Base-by-base conservation (phyloP, 1,284 basidiomycete genomes). In the Papiliotrema flavescens region DNA sequence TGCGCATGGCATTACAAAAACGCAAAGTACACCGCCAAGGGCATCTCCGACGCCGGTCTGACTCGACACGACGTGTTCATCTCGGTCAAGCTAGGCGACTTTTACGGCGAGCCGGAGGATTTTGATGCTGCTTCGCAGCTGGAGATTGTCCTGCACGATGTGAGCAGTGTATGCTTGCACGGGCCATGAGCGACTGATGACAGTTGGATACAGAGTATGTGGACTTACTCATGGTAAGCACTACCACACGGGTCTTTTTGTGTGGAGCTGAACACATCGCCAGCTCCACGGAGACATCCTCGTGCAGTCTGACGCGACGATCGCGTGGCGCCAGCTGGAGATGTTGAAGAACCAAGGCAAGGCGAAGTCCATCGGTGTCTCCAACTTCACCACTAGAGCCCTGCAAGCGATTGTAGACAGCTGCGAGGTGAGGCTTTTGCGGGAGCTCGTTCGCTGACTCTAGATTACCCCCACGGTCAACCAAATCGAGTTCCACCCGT, bases 401-500 rank as follows among this genome's bases (percentile, higher is more conserved):
- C 75, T 90, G 49, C 75, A 85, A 55, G 80, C 81, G 43, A 76
- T 90, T 36, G 65, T 89, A 22, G 79, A 80, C 20, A 79, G 71
- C 24, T 70, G 70, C 48, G 51, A 57, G 51, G 59, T 63, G 36
- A 26, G 54, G n/a, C n/a, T 47, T 22, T 36, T 14, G 28, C 41
- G 15, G 20, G n/a, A n/a, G n/a, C n/a, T n/a, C 11, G 28, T 32
- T 32, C 28, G 28, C 28, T 32, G 8, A 20, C 28, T 35, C 19
- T 34, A 78, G 28, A 72, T 88, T 37, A 60, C 79, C 5, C 88
- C 89, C 0, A 82, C 28, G 28, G 28, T 87, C 14, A 90, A 91
- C 68, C 89, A 91, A 82, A 83, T 90, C 45, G 88, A 90, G 69
- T 81, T 85, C 50, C 88, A 92, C 67, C 87, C 89, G 13, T 87